Percentiles rank a stretch among this genome's conserved stretches.
phyloP scores from a whole-genome alignment of 441 rosid species.

The Geranium incanum region DNA sequence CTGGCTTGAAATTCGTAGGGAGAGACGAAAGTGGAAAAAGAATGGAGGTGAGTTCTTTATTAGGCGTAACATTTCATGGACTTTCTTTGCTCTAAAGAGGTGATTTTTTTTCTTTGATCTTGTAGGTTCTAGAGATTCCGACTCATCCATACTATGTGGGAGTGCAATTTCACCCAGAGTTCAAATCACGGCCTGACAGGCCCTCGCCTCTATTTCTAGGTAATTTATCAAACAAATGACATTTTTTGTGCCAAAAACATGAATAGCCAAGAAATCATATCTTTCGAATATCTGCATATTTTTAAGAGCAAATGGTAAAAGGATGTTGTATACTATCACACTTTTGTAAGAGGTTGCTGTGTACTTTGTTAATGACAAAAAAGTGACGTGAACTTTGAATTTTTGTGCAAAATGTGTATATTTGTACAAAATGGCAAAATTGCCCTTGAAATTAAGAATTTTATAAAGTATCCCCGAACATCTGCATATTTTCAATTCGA shows the following conservation, averaged over 20 bases:
- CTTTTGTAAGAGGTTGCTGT: no score
- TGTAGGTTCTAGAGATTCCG: slow-evolving; percentile 55
- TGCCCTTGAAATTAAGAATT: no score
- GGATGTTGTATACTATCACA: no score
- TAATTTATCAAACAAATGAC: slow-evolving; percentile 16
- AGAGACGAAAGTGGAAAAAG: slow-evolving; percentile 62
- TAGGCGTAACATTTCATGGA: background rate
- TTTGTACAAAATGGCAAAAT: no score
- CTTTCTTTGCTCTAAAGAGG: background rate
- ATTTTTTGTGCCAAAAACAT: background rate
- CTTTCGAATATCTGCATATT: slow-evolving; percentile 3
- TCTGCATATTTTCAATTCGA: no score
- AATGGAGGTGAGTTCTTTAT: slow-evolving; percentile 46
- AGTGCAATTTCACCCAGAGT: slow-evolving; percentile 75
- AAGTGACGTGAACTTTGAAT: no score
- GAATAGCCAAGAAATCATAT: background rate
- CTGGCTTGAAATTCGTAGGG: slow-evolving; percentile 63
- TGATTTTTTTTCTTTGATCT: slow-evolving; percentile 8
- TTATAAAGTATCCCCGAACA: no score
- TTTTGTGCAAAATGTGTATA: no score
- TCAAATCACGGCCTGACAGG: slow-evolving; percentile 58
- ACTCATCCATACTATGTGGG: slow-evolving; percentile 63
- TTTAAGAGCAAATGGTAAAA: background rate
- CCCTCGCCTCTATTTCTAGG: slow-evolving; percentile 68
- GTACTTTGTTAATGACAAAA: no score